Base-by-base conservation (phyloP, 2,329 filamentous ascomycete species). In the Alternaria conjuncta region DNA sequence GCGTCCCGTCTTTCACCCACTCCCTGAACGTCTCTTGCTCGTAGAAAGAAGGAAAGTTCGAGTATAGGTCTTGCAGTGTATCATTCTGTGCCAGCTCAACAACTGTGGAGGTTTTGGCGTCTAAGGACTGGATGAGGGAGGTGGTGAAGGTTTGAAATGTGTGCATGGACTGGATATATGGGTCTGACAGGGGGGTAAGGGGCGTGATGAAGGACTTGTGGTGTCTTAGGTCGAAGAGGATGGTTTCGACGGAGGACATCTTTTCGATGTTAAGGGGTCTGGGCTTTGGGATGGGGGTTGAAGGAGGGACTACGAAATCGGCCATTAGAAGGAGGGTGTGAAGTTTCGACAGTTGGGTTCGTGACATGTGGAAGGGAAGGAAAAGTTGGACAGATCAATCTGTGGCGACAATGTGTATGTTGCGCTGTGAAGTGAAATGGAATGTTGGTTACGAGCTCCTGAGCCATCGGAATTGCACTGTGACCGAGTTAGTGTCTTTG, bases 1-100 rank as follows among this genome's bases (percentile, higher is more conserved):
- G 18, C 1, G 30, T 58, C 1, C 44, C 64, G 12, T 61, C 57
- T 21, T 61, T 60, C 28, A 67, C 41, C 64, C 64, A 67, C 1
- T 9, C 26, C 1, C 13, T 21, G 11, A 57, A 65, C 3, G 36
- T 6, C 3, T 6, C 25, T n/a, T 25, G 32, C 3, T 50, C 5
- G 15, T 18, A 7, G 53, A 62, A 62, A 6, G 15, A 28, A 28
- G 61, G 64, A 6, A 67, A 26, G 9, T 43, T 11, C 0, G 30
- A 8, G 21, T 50, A 64, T 20, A 64, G 49, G 0, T 50, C 46
- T 5, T 44, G 9, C 5, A 64, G 45, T 28, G 21, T 21, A 1
- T 26, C 9, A 1, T 30, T 10, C 4, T 41, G 26, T 9, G 45
- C 21, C n/a, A 61, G n/a, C 9, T 28, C 23, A 5, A 28, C 0